Conservation (phyloP, 2,329 filamentous ascomycete species). For the Nectriaceae sp. region DNA sequence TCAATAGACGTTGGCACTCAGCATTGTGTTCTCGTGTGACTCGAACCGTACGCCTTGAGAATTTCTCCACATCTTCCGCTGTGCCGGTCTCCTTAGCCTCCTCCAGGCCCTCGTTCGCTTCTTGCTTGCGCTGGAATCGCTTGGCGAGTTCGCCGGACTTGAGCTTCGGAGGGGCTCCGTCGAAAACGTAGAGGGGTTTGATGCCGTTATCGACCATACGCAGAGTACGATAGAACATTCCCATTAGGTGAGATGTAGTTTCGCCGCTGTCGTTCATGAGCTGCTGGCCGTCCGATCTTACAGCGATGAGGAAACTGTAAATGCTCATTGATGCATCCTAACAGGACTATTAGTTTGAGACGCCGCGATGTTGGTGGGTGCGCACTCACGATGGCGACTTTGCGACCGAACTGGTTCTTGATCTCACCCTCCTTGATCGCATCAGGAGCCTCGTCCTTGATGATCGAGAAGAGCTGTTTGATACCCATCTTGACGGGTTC, state of each 20-base stretch:
- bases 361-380: neutral
- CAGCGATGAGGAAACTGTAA: constrained; percentile 97
- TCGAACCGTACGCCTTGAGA: constrained; percentile 86
- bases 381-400: constrained; percentile 86
- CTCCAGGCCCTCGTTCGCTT: constrained; percentile 86
- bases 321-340: constrained; percentile 84
- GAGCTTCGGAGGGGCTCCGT: constrained; percentile 93
- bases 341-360: neutral
- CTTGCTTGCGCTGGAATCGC: constrained; percentile 91
- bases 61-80: constrained; percentile 96
- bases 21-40: constrained; percentile 97
- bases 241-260: constrained; percentile 98
- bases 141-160: constrained; percentile 97
- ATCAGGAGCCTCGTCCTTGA: constrained; percentile 92
- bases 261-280: constrained; percentile 94
- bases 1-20: constrained; percentile 87
- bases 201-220: constrained; percentile 99
- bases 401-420: constrained; percentile 97
- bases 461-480: constrained; percentile 76
- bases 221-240: constrained; percentile 98
- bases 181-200: constrained; percentile 97
- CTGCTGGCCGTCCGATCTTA: constrained; percentile 94
- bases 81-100: constrained; percentile 98
- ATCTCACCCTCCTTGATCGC: constrained; percentile 96
- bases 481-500: constrained; percentile 55